These are phyloP conservation scores for Pholiota conissans DNA, from an alignment of 768 basidiomycete genomes.

Conservation along the genomic window DNA sequence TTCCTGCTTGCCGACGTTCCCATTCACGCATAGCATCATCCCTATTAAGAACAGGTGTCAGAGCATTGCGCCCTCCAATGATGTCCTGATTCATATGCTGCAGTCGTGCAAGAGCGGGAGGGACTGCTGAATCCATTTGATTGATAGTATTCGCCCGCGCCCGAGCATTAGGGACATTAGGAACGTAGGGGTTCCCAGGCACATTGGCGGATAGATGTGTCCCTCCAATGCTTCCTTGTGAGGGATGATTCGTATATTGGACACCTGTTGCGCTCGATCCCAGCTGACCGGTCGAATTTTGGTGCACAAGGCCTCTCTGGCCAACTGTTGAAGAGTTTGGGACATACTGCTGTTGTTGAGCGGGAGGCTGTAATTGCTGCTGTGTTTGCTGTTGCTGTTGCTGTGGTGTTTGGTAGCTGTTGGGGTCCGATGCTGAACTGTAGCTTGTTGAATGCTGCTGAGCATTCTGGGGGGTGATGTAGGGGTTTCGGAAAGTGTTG, in stretches of 20 bases:
- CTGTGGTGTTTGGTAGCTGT: constrained; percentile 28
- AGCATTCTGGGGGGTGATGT: constrained; percentile 57
- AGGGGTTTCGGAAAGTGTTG: constrained; percentile 78
- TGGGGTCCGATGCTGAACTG: constrained; percentile 25
- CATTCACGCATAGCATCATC: constrained; percentile 96
- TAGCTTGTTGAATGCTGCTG: constrained; percentile 28
- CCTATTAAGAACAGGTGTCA: constrained; percentile 92
- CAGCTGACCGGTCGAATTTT: constrained; percentile 51
- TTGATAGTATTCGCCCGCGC: constrained; percentile 92
- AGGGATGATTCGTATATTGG: constrained; percentile 35
- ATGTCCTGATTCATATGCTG: constrained; percentile 89
- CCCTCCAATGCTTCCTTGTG: constrained; percentile 24
- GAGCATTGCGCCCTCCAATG: constrained; percentile 72
- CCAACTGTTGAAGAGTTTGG: constrained; percentile 31
- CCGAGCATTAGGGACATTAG: constrained; percentile 61
- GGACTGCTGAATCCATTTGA: constrained; percentile 81
- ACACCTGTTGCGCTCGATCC: constrained; percentile 27
- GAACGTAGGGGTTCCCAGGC: constrained; percentile 69
- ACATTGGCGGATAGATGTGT: constrained; percentile 51
- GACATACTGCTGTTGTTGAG: constrained; percentile 31
- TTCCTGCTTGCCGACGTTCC: constrained; percentile 86
- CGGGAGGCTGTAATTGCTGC: constrained; percentile 14
- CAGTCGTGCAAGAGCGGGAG: constrained; percentile 87
- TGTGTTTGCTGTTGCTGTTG: constrained; percentile 22
- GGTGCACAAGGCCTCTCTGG: constrained; percentile 47